A percentile compares a stretch with the other conserved stretches of the same genome.
Evolutionary conservation across 352 stramenopile species (phyloP).

Genomic region (Detonula confervacea): DNA sequence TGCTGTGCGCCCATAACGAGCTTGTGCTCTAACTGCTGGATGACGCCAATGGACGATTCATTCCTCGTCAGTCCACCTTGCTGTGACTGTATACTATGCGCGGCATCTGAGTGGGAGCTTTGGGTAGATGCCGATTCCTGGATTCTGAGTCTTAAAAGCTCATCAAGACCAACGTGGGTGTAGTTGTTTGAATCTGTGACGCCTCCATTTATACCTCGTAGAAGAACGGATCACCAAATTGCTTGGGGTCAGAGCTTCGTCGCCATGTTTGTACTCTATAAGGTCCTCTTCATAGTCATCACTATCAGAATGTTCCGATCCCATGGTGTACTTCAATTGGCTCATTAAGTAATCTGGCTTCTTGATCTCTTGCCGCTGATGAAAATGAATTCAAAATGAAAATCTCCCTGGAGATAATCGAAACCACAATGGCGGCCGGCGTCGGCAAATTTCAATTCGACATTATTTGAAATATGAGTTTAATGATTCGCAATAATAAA

Average conservation of each 20-base stretch:
- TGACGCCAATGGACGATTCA: slow-evolving; percentile 39
- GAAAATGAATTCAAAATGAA: too few species aligned
- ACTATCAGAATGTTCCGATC: background rate
- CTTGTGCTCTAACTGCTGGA: slow-evolving; percentile 44
- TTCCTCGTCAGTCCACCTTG: slow-evolving; percentile 28
- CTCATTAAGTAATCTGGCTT: too few species aligned
- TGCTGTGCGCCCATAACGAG: slow-evolving; percentile 31
- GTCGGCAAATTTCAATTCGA: too few species aligned
- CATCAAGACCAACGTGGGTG: slow-evolving; percentile 33
- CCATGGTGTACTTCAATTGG: background rate
- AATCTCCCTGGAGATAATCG: too few species aligned
- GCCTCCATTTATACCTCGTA: slow-evolving; percentile 49
- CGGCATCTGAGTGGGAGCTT: slow-evolving; percentile 1
- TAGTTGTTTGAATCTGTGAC: slow-evolving; percentile 52
- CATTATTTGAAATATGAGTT: background rate
- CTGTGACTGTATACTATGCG: background rate
- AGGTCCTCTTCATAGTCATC: slow-evolving; percentile 11
- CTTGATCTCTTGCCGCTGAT: too few species aligned
- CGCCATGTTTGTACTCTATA: background rate
- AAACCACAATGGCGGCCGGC: too few species aligned
- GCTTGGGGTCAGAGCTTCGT: background rate
- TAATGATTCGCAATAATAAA: background rate
- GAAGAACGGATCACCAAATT: slow-evolving; percentile 21
- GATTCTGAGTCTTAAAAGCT: slow-evolving; percentile 46
- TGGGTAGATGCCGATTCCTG: slow-evolving; percentile 41